Evolutionary conservation across 2,329 filamentous ascomycete species (phyloP).

Genomic region (Hymenoscyphus infarciens): DNA sequence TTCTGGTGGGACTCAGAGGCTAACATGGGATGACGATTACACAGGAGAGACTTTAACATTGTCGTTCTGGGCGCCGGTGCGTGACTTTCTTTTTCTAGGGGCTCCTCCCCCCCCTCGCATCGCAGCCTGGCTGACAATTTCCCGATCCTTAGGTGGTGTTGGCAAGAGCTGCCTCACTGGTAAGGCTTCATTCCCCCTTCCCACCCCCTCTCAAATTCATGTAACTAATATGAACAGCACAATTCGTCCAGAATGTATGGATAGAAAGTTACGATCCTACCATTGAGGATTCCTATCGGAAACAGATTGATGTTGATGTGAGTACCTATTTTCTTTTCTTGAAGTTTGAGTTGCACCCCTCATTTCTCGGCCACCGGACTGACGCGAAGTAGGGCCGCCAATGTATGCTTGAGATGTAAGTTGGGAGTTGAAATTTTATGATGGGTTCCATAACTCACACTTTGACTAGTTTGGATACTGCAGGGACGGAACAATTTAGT

Average conservation of each 20-base stretch:
- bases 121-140: conserved; percentile 25
- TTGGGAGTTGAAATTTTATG: neutral
- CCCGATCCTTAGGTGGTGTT: conserved; percentile 63
- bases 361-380: conserved; percentile 11
- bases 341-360: neutral
- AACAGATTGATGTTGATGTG: conserved; percentile 65
- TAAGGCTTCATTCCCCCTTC: conserved; percentile 40
- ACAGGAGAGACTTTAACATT: conserved; percentile 61
- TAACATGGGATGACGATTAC: conserved; percentile 8
- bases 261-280: conserved; percentile 66
- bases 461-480: conserved; percentile 58
- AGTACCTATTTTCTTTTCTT: conserved; percentile 37
- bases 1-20: conserved; percentile 2
- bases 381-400: conserved; percentile 56
- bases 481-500: conserved; percentile 75
- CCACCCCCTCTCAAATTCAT: no score
- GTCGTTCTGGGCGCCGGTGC: conserved; percentile 61
- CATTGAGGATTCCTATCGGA: conserved; percentile 59
- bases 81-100: conserved; percentile 23
- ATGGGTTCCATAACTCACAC: conserved; percentile 17
- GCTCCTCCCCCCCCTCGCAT: no score
- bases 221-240: conserved; percentile 44
- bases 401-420: conserved; percentile 69
- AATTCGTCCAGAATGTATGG: conserved; percentile 75
- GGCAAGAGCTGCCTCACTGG: conserved; percentile 73